These are phyloP conservation scores for Candida qinlingensis DNA, from an alignment of 805 yeast genomes.

Conservation along the genomic window DNA sequence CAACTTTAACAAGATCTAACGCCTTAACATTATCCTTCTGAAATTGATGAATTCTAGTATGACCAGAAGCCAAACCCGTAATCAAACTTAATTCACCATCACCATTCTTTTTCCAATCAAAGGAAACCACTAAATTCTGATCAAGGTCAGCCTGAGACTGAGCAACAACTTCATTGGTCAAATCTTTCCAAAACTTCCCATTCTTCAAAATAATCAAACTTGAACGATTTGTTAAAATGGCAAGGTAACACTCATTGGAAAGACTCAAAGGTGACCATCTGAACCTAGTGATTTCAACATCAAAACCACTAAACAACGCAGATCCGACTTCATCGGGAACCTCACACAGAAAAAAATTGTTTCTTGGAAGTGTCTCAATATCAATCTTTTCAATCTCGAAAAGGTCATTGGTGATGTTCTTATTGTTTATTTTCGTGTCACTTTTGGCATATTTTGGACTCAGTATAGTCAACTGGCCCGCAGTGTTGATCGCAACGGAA, in stretches of 20 bases:
- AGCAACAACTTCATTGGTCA: slow-evolving; percentile 5
- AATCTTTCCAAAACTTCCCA: slow-evolving; percentile 11
- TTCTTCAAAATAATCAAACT: slow-evolving; percentile 15
- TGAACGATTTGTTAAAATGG: slow-evolving; percentile 17
- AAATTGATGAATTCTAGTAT: slow-evolving; percentile 2
- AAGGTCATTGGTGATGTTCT: slow-evolving; percentile 12
- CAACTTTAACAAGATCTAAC: slow-evolving; percentile 2
- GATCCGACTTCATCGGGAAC: slow-evolving; percentile 16
- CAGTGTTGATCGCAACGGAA: slow-evolving; percentile 19
- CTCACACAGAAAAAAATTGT: slow-evolving; percentile 7
- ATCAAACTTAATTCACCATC: slow-evolving; percentile 7
- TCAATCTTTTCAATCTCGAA: slow-evolving; percentile 16
- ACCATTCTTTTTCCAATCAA: slow-evolving; percentile 15
- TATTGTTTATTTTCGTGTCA: slow-evolving; percentile 4
- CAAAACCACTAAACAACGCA: slow-evolving; percentile 13
- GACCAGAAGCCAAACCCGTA: slow-evolving; percentile 20
- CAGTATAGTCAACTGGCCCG: slow-evolving; percentile 16
- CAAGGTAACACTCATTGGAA: slow-evolving; percentile 14
- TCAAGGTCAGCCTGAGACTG: slow-evolving; percentile 14
- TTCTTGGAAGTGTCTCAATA: slow-evolving; percentile 11
- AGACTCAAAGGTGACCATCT: slow-evolving; percentile 21
- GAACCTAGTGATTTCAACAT: slow-evolving; percentile 9
- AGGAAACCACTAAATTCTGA: slow-evolving; percentile 10
- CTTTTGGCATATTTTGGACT: slow-evolving; percentile 16
- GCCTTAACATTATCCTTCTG: background rate